Evolutionary conservation across 75 land plant genomes (phyloP).

Genomic region (Pinus tabuliformis): DNA sequence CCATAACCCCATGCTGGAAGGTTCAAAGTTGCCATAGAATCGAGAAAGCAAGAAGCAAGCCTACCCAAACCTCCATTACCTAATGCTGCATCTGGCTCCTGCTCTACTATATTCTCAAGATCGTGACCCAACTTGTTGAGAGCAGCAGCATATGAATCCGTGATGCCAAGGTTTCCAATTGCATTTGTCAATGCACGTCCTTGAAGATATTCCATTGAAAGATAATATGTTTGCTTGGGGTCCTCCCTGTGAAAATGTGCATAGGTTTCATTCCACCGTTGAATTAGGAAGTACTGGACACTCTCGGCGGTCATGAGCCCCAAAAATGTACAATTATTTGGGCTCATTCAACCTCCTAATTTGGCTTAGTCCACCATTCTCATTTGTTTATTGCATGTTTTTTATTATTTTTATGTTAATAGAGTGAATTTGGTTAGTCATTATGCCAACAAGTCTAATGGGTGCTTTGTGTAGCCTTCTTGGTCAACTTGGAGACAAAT

Average conservation of each 20-base stretch:
- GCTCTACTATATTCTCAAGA: constrained; percentile 74
- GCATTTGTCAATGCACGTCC: constrained; percentile 88
- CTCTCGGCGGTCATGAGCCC: too few species aligned
- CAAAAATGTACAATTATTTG: too few species aligned
- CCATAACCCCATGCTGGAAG: constrained; percentile 93
- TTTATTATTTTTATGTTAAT: too few species aligned
- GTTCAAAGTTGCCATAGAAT: constrained; percentile 85
- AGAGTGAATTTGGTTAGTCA: too few species aligned
- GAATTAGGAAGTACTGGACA: too few species aligned
- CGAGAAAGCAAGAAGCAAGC: constrained; percentile 95
- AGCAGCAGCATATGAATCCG: constrained; percentile 80
- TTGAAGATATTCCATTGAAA: constrained; percentile 95
- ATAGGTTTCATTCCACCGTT: constrained; percentile 93
- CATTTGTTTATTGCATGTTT: too few species aligned
- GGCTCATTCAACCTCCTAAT: too few species aligned
- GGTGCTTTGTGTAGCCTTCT: too few species aligned
- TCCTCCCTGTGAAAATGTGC: constrained; percentile 66
- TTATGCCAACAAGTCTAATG: too few species aligned
- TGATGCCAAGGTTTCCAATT: constrained; percentile 67
- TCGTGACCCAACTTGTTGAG: constrained; percentile 74
- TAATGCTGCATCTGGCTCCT: constrained; percentile 96
- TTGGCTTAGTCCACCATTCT: too few species aligned
- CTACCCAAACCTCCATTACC: constrained; percentile 99
- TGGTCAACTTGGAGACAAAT: too few species aligned
- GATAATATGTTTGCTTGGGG: constrained; percentile 89